Conservation (phyloP, 2,329 filamentous ascomycete genomes). For the Fusarium devonianum region DNA sequence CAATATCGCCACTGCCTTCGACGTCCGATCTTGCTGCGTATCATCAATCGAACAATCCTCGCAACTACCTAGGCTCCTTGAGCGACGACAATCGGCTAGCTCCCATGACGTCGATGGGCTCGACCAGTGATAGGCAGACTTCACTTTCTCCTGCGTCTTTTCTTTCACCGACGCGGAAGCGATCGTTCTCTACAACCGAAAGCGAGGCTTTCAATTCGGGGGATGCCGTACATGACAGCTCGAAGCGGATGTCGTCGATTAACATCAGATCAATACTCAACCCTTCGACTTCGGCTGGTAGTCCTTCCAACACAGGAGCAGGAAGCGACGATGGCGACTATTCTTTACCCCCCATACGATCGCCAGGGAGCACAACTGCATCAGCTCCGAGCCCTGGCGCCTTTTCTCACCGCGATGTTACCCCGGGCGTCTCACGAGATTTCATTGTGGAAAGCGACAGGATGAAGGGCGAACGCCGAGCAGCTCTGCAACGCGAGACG, state of each 20-base stretch:
- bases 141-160: conserved; percentile 69
- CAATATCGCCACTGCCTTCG: conserved; percentile 52
- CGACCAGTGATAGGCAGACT: conserved; percentile 58
- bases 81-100: conserved; percentile 66
- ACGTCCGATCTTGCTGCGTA: conserved; percentile 59
- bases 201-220: conserved; percentile 52
- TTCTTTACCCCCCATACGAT: conserved; percentile 52
- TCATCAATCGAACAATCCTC: conserved; percentile 54
- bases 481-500: conserved; percentile 73
- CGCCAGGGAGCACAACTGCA: conserved; percentile 51
- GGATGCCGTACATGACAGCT: conserved; percentile 54
- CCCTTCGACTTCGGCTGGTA: conserved; percentile 50
- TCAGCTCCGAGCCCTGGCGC: conserved; percentile 52
- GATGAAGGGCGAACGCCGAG: conserved; percentile 67
- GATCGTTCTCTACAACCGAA: conserved; percentile 70
- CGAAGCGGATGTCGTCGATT: conserved; percentile 75
- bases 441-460: conserved; percentile 56
- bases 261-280: conserved; percentile 81
- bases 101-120: conserved; percentile 58
- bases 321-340: conserved; percentile 52
- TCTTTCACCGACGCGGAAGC: conserved; percentile 67
- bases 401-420: conserved; percentile 47
- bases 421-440: conserved; percentile 37
- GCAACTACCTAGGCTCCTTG: conserved; percentile 51
- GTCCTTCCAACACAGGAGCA: conserved; percentile 28